Conservation (phyloP, 2,329 filamentous ascomycete genomes). For the Epichloe hybrida region DNA sequence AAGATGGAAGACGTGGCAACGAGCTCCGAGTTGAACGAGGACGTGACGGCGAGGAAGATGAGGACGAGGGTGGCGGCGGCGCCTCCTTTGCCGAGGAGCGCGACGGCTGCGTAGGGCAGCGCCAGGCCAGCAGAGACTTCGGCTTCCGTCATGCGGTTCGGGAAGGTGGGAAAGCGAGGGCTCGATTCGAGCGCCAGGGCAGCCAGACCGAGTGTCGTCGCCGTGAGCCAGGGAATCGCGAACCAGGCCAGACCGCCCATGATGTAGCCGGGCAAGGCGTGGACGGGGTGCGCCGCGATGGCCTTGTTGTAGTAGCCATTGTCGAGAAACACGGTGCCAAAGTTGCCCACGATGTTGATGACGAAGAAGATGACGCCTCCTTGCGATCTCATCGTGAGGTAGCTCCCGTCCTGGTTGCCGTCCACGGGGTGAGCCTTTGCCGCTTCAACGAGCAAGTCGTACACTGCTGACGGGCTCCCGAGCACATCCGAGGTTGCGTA, state of each 20-base stretch:
- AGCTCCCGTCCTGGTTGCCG: conserved; percentile 70
- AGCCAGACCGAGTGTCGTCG: conserved; percentile 76
- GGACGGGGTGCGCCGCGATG: conserved; percentile 73
- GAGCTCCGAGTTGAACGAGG: conserved; percentile 67
- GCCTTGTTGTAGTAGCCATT: conserved; percentile 91
- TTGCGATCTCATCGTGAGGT: conserved; percentile 61
- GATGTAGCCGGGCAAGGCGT: conserved; percentile 79
- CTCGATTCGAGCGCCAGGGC: conserved; percentile 67
- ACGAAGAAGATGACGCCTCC: conserved; percentile 83
- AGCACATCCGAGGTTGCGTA: conserved; percentile 62
- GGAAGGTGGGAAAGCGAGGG: conserved; percentile 59
- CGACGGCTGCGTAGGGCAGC: conserved; percentile 73
- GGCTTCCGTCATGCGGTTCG: conserved; percentile 53
- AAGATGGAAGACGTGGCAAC: conserved; percentile 78
- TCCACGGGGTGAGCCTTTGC: conserved; percentile 57
- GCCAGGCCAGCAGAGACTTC: conserved; percentile 77
- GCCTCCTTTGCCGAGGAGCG: conserved; percentile 68
- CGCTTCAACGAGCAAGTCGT: conserved; percentile 61
- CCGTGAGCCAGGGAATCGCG: conserved; percentile 79
- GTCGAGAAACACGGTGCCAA: conserved; percentile 73
- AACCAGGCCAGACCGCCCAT: conserved; percentile 83
- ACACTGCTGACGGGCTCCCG: conserved; percentile 65
- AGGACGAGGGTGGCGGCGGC: conserved; percentile 67
- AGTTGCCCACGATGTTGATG: conserved; percentile 76
- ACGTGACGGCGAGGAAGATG: conserved; percentile 84